These are phyloP conservation scores for Artemisia annua DNA, from an alignment of 129 eudicot species.

Conservation along the genomic window DNA sequence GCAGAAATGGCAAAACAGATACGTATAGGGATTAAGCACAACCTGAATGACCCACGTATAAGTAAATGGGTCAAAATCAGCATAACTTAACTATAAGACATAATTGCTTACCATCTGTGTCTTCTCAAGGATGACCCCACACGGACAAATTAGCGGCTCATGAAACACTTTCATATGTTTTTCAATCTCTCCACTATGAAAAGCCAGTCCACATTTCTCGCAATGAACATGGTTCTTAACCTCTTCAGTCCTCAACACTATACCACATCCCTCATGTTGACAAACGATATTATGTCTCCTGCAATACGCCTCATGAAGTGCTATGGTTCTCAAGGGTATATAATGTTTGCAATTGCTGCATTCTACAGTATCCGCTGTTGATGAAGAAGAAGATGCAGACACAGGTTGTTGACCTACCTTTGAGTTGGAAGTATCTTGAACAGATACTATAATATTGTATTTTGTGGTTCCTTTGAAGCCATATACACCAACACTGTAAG, in stretches of 20 bases:
- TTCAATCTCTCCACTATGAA: constrained; percentile 75
- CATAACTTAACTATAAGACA: neutral
- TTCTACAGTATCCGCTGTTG: constrained; percentile 66
- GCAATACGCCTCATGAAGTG: constrained; percentile 87
- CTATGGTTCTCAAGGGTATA: constrained; percentile 77
- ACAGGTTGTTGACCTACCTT: constrained; percentile 61
- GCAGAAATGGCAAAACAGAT: no score
- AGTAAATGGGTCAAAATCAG: neutral
- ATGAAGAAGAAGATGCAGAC: constrained; percentile 45
- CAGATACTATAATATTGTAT: constrained; percentile 42
- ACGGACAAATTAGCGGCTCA: constrained; percentile 76
- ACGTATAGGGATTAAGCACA: no score
- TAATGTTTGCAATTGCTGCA: constrained; percentile 84
- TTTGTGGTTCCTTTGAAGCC: constrained; percentile 83
- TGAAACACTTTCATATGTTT: constrained; percentile 94
- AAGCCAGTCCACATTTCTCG: constrained; percentile 75
- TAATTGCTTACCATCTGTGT: constrained; percentile 72
- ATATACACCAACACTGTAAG: constrained; percentile 77
- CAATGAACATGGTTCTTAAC: constrained; percentile 83
- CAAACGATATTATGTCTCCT: constrained; percentile 78
- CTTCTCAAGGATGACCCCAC: constrained; percentile 83
- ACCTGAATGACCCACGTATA: neutral
- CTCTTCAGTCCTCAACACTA: constrained; percentile 83
- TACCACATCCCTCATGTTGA: constrained; percentile 74
- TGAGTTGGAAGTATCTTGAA: constrained; percentile 42